Conservation (phyloP, 345 rosid species). For the Punica granatum region DNA sequence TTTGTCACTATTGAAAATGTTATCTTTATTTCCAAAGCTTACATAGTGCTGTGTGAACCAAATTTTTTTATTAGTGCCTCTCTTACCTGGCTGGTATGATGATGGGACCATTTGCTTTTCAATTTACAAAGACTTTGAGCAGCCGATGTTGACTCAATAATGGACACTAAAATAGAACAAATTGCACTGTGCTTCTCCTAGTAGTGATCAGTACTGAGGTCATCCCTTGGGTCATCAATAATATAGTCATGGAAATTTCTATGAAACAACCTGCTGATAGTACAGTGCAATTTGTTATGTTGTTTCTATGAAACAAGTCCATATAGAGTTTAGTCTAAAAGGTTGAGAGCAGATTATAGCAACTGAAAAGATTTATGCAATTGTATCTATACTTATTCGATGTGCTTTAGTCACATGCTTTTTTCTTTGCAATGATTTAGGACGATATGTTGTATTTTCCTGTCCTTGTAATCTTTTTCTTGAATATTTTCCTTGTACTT, state of each 20-base stretch:
- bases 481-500: too few relatives aligned
- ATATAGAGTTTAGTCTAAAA: too few relatives aligned
- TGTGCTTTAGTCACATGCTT: too few relatives aligned
- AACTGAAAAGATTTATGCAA: too few relatives aligned
- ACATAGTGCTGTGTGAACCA: background rate
- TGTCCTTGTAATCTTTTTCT: too few relatives aligned
- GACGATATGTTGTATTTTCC: too few relatives aligned
- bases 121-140: background rate
- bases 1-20: background rate
- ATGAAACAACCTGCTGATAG: background rate
- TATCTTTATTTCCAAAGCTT: background rate
- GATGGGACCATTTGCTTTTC: constrained; percentile 5
- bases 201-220: background rate
- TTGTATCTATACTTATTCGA: too few relatives aligned
- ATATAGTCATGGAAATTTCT: background rate
- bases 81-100: background rate
- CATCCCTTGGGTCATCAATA: background rate
- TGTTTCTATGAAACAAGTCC: too few relatives aligned
- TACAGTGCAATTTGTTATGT: too few relatives aligned
- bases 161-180: background rate
- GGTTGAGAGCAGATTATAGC: too few relatives aligned
- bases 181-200: background rate
- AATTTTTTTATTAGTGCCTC: background rate
- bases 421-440: too few relatives aligned
- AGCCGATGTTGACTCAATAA: constrained; percentile 3